Evolutionary conservation across 192 early-diverging fungal species (phyloP), one percentile per base, ranked within the genome.

Genomic region (Rhizophagus prolifer): DNA sequence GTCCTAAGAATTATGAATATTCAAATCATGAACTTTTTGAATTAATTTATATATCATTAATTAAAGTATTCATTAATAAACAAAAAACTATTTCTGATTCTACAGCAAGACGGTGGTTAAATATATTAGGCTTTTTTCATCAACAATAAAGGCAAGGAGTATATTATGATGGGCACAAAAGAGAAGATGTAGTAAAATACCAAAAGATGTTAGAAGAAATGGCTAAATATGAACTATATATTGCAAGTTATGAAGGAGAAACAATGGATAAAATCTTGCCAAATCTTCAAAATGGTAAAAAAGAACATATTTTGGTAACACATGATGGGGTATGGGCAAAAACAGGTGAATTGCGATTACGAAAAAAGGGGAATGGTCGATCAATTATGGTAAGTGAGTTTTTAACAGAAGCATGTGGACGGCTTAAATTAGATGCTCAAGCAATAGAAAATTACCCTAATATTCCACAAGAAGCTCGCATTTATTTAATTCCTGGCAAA

Each of bases 131-230:
- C 6, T 65, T 25, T 31, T 19, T 16, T 30, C 10, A 19, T 65
- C 14, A 65, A 65, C 9, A 31, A 65, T 14, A 65, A 16, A 26
- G 16, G 28, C 9, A 64, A 31, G 63, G 36, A 9, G n/a, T 72
- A 28, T 72, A 72, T 44, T 60, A 10, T 72, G 30, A 72, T 72
- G 71, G 58, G 34, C 31, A 72, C 38, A 58, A 72, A 60, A 14
- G 58, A n/a, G n/a, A 9, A 12, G 64, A 66, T 66, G 3, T 66
- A 25, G 16, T 66, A 0, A 1, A 36, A 13, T 66, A 66, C 25
- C 1, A 28, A 34, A 9, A 66, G 2, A 34, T 28, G 2, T 66
- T 66, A 26, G 1, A 36, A 4, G 8, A 28, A 19, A 66, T 66
- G 0, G 5, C 7, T 9, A 28, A 36, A 4, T 66, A 26, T 14